Evolutionary conservation across 306 rosid species (phyloP).

Genomic region (Glycine latifolia): DNA sequence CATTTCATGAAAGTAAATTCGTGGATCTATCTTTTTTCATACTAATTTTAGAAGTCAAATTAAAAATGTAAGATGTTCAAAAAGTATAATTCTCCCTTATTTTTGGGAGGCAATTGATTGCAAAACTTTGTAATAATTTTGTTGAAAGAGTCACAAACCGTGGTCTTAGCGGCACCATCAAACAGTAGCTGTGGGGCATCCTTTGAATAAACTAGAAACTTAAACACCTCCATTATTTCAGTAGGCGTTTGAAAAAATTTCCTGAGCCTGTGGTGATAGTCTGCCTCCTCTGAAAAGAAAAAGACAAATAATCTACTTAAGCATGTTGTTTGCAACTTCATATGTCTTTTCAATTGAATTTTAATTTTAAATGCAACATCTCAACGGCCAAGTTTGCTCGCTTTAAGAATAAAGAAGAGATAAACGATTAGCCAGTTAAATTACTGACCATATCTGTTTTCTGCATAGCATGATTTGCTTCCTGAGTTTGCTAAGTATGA

Average conservation of each 20-base stretch:
- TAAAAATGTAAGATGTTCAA: too few species aligned
- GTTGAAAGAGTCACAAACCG: conserved; percentile 30
- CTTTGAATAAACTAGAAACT: conserved; percentile 44
- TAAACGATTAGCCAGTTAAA: background rate
- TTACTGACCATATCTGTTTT: conserved; percentile 59
- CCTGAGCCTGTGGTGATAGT: conserved; percentile 23
- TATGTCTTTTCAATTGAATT: background rate
- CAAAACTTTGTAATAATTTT: background rate
- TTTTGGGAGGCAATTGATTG: background rate
- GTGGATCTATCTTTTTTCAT: too few species aligned
- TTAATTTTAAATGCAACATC: background rate
- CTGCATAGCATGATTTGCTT: conserved; percentile 49
- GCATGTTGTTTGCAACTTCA: background rate
- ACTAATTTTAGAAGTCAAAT: background rate
- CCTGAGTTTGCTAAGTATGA: conserved; percentile 62
- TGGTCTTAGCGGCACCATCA: conserved; percentile 62
- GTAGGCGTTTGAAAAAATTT: conserved; percentile 53
- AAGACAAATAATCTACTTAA: background rate
- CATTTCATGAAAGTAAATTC: too few species aligned
- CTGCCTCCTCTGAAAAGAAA: conserved; percentile 43
- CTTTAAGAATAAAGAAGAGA: background rate
- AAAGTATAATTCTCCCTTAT: background rate
- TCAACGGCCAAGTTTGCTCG: background rate
- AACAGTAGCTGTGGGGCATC: conserved; percentile 53
- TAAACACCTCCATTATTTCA: conserved; percentile 52